phyloP scores from a whole-genome alignment of 2,329 filamentous ascomycete species.

The Aureobasidium vineae region DNA sequence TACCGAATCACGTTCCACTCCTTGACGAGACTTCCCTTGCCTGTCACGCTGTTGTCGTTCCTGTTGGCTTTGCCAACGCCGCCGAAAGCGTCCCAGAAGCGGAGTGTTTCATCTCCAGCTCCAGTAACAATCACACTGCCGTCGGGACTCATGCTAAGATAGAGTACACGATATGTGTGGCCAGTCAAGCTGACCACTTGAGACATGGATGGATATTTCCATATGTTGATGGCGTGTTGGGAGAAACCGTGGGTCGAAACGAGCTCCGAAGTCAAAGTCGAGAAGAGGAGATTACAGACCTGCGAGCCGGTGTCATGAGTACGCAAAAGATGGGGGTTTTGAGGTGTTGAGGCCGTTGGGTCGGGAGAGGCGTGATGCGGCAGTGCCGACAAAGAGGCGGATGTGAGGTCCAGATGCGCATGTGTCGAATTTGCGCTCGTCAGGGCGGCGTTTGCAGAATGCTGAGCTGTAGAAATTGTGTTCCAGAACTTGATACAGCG shows the following conservation, averaged over 20 bases:
- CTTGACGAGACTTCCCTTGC: slow-evolving; percentile 55
- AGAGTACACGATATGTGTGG: slow-evolving; percentile 94
- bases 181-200: slow-evolving; percentile 94
- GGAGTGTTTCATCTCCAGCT: slow-evolving; percentile 89
- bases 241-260: slow-evolving; percentile 96
- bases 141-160: slow-evolving; percentile 95
- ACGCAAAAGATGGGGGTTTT: slow-evolving; percentile 56
- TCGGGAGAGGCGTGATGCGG: slow-evolving; percentile 35
- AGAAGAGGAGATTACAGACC: slow-evolving; percentile 98
- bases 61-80: slow-evolving; percentile 68
- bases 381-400: slow-evolving; percentile 31
- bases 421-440: slow-evolving; percentile 32
- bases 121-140: slow-evolving; percentile 92
- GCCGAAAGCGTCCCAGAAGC: slow-evolving; percentile 97
- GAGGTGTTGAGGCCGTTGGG: slow-evolving; percentile 40
- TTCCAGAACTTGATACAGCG: slow-evolving; percentile 98
- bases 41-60: slow-evolving; percentile 59
- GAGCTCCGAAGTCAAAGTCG: slow-evolving; percentile 95
- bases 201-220: slow-evolving; percentile 99
- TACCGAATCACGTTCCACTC: slow-evolving; percentile 81
- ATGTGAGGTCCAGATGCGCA: slow-evolving; percentile 28
- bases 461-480: slow-evolving; percentile 55
- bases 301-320: slow-evolving; percentile 96
- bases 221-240: slow-evolving; percentile 98
- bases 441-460: slow-evolving; percentile 41